phyloP scores from a whole-genome alignment of 768 basidiomycete genomes.

The Lepiota brunneoincarnata region DNA sequence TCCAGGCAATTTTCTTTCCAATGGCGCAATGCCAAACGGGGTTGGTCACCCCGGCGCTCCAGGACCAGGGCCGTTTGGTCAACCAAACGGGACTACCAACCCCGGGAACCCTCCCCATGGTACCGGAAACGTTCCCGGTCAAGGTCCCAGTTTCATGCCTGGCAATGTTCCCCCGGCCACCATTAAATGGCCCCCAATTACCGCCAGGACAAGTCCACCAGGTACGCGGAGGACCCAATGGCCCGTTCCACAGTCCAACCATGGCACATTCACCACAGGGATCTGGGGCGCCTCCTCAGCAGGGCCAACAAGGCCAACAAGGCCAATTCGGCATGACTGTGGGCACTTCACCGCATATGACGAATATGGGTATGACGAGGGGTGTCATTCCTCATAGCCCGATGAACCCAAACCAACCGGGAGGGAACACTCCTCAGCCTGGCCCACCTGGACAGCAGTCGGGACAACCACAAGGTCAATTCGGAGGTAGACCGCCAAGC shows the following conservation, averaged over 20 bases:
- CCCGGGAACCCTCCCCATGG: constrained; percentile 8
- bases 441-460: constrained; percentile 21
- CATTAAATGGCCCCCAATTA: constrained; percentile 15
- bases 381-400: constrained; percentile 48
- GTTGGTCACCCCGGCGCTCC: constrained; percentile 12
- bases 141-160: constrained; percentile 20
- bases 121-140: constrained; percentile 13
- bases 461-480: constrained; percentile 27
- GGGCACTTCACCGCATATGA: constrained; percentile 51
- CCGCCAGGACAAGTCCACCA: constrained; percentile 16
- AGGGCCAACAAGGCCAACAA: constrained; percentile 16
- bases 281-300: constrained; percentile 19
- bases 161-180: constrained; percentile 14
- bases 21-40: constrained; percentile 10
- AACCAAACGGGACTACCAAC: constrained; percentile 11
- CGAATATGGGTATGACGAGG: constrained; percentile 33
- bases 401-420: constrained; percentile 23
- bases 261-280: constrained; percentile 62
- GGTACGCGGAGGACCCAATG: constrained; percentile 13
- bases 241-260: constrained; percentile 63
- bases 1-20: constrained; percentile 5
- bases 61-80: constrained; percentile 10
- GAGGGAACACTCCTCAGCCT: constrained; percentile 28
- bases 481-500: constrained; percentile 56
- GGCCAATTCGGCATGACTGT: constrained; percentile 47